Base-by-base conservation (phyloP, 768 basidiomycete genomes). In the Leucocoprinus birnbaumii region DNA sequence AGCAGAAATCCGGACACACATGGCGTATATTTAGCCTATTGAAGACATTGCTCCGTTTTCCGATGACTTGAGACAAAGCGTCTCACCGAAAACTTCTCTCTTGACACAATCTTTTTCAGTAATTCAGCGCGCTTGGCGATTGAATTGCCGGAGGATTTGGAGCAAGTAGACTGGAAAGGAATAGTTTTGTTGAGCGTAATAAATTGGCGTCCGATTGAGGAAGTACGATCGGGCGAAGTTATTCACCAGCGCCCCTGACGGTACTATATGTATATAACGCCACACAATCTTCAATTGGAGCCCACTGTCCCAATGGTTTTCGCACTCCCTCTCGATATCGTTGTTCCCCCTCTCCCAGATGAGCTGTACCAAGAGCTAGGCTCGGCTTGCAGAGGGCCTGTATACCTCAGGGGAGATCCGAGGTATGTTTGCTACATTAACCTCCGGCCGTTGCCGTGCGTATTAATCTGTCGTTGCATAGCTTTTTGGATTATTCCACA, bases 401-500 rank as follows among this genome's bases (percentile, higher is more conserved):
- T 83, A 24, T 74, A 77, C 60, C 69, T 74, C 57, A 70, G 75
- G 31, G 66, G 68, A 27, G 73, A 80, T 37, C 42, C 49, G 22
- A 59, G 53, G 58, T 63, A 24, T 41, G 51, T 47, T 40, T 27
- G 41, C 13, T 41, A 4, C 24, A 21, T 25, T 13, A 48, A 16
- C 22, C 38, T 41, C 13, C 45, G 27, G 16, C 11, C 16, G 31
- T 41, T 40, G n/a, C 22, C 34, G 13, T 25, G 22, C 40, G 9
- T 42, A 26, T 38, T 26, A 27, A 19, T 54, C 40, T 45, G 46
- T 45, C 42, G 46, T 43, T 25, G 11, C 13, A n/a, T 57, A 81
- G 80, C 19, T 83, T 83, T 62, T 49, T 59, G 11, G 77, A 80
- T 56, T 76, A 74, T 58, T 71, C 75, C 3, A 77, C 67, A 31